phyloP scores from a whole-genome alignment of 352 stramenopile species.

The Aphanomyces cochlioides region DNA sequence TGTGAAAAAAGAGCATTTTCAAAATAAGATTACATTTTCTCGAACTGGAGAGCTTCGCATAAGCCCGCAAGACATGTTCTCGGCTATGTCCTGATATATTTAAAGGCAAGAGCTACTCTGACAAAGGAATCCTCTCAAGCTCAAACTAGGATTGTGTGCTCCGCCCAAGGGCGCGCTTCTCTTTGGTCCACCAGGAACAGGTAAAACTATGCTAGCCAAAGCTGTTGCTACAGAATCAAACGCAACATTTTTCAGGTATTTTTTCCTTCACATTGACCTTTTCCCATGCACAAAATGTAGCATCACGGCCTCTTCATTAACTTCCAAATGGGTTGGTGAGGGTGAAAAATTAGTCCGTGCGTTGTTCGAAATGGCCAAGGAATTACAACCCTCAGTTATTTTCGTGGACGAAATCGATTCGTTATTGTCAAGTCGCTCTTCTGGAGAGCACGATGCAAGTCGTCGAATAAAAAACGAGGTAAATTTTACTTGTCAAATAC shows the following conservation, averaged over 20 bases:
- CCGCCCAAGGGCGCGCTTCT: slow-evolving; percentile 69
- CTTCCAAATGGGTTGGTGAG: slow-evolving; percentile 88
- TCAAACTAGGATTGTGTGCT: slow-evolving; percentile 43
- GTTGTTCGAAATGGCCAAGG: slow-evolving; percentile 89
- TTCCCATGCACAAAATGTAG: slow-evolving; percentile 34
- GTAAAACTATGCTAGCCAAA: slow-evolving; percentile 83
- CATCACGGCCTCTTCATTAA: slow-evolving; percentile 85
- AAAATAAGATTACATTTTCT: too few relatives aligned
- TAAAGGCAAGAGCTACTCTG: too few relatives aligned
- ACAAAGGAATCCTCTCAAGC: too few relatives aligned
- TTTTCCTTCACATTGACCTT: slow-evolving; percentile 1
- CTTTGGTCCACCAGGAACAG: slow-evolving; percentile 78
- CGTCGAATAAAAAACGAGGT: slow-evolving; percentile 88
- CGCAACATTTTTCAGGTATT: slow-evolving; percentile 78
- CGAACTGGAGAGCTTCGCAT: too few relatives aligned
- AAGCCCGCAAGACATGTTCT: too few relatives aligned
- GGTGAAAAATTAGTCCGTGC: slow-evolving; percentile 93
- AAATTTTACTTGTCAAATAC: background rate
- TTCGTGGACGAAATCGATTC: slow-evolving; percentile 90
- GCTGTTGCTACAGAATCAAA: slow-evolving; percentile 78
- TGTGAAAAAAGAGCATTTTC: too few relatives aligned
- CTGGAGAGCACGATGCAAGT: slow-evolving; percentile 77
- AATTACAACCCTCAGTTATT: slow-evolving; percentile 79
- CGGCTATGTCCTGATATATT: too few relatives aligned
- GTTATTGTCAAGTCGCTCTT: slow-evolving; percentile 65